Conservation (phyloP, 805 yeast genomes). For the Candida adriatica region DNA sequence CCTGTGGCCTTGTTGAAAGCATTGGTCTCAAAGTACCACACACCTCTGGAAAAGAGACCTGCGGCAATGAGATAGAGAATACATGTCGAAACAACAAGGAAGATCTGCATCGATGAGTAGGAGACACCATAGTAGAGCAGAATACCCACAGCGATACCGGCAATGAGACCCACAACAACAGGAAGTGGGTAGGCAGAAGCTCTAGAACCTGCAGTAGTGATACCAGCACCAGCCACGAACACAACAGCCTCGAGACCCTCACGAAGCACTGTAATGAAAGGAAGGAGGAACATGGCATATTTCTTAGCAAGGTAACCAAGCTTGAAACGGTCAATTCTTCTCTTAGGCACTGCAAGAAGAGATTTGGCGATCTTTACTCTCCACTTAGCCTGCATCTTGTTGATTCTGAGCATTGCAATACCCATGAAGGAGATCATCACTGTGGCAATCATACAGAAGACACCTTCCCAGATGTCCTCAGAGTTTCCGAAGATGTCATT, state of each 20-base stretch:
- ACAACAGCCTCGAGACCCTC: slow-evolving; percentile 97
- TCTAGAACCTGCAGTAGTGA: slow-evolving; percentile 41
- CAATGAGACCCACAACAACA: slow-evolving; percentile 78
- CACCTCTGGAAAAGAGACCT: slow-evolving; percentile 88
- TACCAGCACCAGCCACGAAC: slow-evolving; percentile 93
- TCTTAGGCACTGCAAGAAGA: slow-evolving; percentile 51
- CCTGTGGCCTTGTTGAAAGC: slow-evolving; percentile 63
- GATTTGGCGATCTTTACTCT: slow-evolving; percentile 89
- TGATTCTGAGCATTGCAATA: slow-evolving; percentile 89
- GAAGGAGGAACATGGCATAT: slow-evolving; percentile 84
- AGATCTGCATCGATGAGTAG: slow-evolving; percentile 73
- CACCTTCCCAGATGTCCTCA: slow-evolving; percentile 97
- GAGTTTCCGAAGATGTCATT: slow-evolving; percentile 79
- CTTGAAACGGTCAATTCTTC: slow-evolving; percentile 43
- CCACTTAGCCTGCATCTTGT: slow-evolving; percentile 97
- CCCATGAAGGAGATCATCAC: slow-evolving; percentile 91
- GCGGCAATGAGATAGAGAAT: slow-evolving; percentile 86
- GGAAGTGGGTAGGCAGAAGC: slow-evolving; percentile 87
- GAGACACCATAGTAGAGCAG: slow-evolving; percentile 79
- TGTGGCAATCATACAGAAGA: slow-evolving; percentile 85
- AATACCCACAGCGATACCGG: slow-evolving; percentile 69
- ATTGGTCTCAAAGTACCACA: slow-evolving; percentile 82
- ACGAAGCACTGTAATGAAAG: slow-evolving; percentile 86
- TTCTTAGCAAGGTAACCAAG: slow-evolving; percentile 54
- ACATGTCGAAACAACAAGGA: slow-evolving; percentile 81